Conservation (phyloP, 345 rosid species). For the Lumnitzera racemosa region DNA sequence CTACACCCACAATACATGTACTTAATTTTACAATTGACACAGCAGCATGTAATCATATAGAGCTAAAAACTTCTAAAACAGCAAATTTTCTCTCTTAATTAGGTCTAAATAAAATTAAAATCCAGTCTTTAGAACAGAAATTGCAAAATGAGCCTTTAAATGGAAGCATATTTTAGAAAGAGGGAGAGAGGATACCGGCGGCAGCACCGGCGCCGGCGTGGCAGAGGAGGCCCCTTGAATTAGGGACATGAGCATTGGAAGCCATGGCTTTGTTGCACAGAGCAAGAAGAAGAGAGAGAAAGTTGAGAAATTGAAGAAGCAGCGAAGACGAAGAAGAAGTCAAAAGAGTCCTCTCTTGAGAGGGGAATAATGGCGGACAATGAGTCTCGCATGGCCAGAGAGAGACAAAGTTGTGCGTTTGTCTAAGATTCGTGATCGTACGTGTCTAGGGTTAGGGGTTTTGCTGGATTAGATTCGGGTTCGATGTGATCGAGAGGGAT, state of each 20-base stretch:
- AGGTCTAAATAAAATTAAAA: too few species aligned
- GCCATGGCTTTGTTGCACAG: conserved; percentile 36
- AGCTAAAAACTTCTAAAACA: too few species aligned
- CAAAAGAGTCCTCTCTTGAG: conserved; percentile 58
- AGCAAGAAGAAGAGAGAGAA: conserved; percentile 9
- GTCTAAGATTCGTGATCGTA: neutral
- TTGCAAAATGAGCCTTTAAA: too few species aligned
- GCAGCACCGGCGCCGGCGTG: conserved; percentile 92
- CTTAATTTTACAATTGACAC: neutral
- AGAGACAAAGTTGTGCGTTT: conserved; percentile 1
- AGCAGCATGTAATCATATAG: too few species aligned
- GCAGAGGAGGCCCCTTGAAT: conserved; percentile 53
- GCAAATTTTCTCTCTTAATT: too few species aligned
- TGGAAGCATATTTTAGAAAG: too few species aligned
- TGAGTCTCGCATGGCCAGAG: conserved; percentile 72
- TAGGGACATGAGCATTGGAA: conserved; percentile 45
- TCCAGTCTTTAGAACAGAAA: too few species aligned
- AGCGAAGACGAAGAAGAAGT: neutral
- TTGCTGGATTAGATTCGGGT: too few species aligned
- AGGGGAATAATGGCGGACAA: conserved; percentile 48
- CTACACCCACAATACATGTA: neutral
- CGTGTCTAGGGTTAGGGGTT: too few species aligned
- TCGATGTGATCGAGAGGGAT: conserved; percentile 21
- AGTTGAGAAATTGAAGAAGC: too few species aligned
- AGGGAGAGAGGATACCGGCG: conserved; percentile 38